Percentiles rank a stretch among this genome's conserved stretches.
Evolutionary conservation across 1,284 basidiomycete species (phyloP).

Genomic region (Peniophora sp.): DNA sequence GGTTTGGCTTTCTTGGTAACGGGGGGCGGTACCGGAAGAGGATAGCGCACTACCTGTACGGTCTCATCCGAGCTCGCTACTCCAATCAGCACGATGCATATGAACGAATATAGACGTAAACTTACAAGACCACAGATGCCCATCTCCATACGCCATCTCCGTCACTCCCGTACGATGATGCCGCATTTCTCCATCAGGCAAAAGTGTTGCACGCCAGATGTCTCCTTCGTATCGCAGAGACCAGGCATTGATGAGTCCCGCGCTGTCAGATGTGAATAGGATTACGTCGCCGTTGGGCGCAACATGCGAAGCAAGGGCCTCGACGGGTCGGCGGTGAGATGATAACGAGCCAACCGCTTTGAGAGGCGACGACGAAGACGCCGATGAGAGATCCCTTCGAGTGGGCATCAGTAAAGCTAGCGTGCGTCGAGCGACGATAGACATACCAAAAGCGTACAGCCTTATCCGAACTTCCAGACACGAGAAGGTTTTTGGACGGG

Average conservation of each 20-base stretch:
- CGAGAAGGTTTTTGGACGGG: constrained; percentile 54
- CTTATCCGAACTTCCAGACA: constrained; percentile 91
- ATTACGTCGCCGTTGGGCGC: constrained; percentile 30
- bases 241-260: constrained; percentile 79
- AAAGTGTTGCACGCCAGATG: constrained; percentile 45
- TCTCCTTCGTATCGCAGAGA: constrained; percentile 40
- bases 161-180: constrained; percentile 79
- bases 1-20: constrained; percentile 19
- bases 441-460: constrained; percentile 78
- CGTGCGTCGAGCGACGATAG: background rate
- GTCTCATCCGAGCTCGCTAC: constrained; percentile 85
- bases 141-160: constrained; percentile 55
- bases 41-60: constrained; percentile 45
- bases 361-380: constrained; percentile 34
- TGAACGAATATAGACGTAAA: background rate
- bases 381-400: constrained; percentile 50
- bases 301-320: constrained; percentile 46
- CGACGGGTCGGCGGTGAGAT: constrained; percentile 66
- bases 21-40: constrained; percentile 13
- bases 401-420: background rate
- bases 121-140: constrained; percentile 80
- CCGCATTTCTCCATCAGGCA: constrained; percentile 47
- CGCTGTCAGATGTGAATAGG: constrained; percentile 78
- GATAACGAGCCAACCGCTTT: constrained; percentile 56
- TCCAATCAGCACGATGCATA: constrained; percentile 2